phyloP scores from a whole-genome alignment of 2,329 filamentous ascomycete species.

The Scedosporium minutisporum region DNA sequence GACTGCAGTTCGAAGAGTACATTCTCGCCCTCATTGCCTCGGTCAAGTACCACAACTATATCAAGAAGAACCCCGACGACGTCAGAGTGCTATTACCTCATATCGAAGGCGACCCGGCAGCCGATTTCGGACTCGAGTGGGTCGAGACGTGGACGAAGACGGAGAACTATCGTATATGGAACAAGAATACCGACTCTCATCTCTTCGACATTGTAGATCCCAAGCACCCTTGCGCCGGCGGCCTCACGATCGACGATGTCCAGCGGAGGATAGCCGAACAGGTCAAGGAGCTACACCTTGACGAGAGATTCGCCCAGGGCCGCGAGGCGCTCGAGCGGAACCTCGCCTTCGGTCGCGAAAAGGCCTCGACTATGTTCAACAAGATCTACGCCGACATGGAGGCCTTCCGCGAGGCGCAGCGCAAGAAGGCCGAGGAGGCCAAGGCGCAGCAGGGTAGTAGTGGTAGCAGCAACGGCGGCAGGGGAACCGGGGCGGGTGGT shows the following conservation, averaged over 20 bases:
- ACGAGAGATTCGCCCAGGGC: slow-evolving; percentile 77
- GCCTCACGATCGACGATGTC: slow-evolving; percentile 86
- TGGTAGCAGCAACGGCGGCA: not conserved
- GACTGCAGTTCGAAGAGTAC: slow-evolving; percentile 95
- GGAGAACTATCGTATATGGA: slow-evolving; percentile 86
- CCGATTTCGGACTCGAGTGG: slow-evolving; percentile 78
- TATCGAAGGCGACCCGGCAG: slow-evolving; percentile 72
- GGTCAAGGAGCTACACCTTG: slow-evolving; percentile 85
- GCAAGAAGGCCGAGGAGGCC: slow-evolving; percentile 30
- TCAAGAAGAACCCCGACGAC: slow-evolving; percentile 42
- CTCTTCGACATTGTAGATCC: slow-evolving; percentile 93
- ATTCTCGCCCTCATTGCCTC: slow-evolving; percentile 78
- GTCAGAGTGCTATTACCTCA: slow-evolving; percentile 53
- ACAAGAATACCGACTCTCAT: slow-evolving; percentile 69
- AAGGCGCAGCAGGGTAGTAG: slow-evolving; percentile 6
- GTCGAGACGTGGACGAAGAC: slow-evolving; percentile 80
- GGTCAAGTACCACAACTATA: slow-evolving; percentile 77
- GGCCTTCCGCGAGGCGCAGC: slow-evolving; percentile 36
- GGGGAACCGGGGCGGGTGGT: slow-evolving; percentile 8
- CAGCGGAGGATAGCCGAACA: slow-evolving; percentile 84
- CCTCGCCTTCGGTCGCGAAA: slow-evolving; percentile 77
- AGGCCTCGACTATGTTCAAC: slow-evolving; percentile 78
- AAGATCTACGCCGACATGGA: slow-evolving; percentile 89
- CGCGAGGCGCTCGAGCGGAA: slow-evolving; percentile 82
- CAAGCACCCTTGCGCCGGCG: slow-evolving; percentile 85